phyloP scores from a whole-genome alignment of 1,284 basidiomycete species.

The Microbotryomycetes sp. region DNA sequence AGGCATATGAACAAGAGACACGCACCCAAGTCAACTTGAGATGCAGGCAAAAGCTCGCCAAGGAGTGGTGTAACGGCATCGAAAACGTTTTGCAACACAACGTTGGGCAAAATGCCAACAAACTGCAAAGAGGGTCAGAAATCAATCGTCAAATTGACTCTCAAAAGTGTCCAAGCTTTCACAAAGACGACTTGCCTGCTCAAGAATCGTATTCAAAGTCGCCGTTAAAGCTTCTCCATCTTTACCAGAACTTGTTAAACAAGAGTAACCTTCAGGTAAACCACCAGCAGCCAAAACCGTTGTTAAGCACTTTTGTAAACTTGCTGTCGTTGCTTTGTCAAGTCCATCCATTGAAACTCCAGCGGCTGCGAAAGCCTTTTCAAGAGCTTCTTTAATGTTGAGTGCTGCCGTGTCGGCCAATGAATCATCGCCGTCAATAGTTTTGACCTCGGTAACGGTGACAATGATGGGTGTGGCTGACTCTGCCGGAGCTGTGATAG shows the following conservation, averaged over 20 bases:
- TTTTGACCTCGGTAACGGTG: constrained; percentile 9
- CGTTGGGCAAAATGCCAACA: constrained; percentile 35
- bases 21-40: constrained; percentile 6
- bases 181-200: constrained; percentile 15
- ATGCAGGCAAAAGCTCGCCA: constrained; percentile 27
- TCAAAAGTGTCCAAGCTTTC: background rate
- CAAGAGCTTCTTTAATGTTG: constrained; percentile 33
- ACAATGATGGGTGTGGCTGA: constrained; percentile 9
- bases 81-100: constrained; percentile 29
- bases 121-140: constrained; percentile 25
- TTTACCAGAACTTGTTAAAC: constrained; percentile 27
- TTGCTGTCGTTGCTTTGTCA: constrained; percentile 16
- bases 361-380: constrained; percentile 32
- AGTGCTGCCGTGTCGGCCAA: constrained; percentile 23
- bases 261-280: constrained; percentile 33
- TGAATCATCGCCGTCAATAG: constrained; percentile 7
- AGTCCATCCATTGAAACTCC: constrained; percentile 26
- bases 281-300: constrained; percentile 31
- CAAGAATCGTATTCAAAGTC: constrained; percentile 34
- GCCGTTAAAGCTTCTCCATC: constrained; percentile 23
- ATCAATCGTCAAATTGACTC: too few species aligned
- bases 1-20: background rate
- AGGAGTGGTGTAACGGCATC: constrained; percentile 33
- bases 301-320: constrained; percentile 27
- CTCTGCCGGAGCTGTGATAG: constrained; percentile 13